phyloP scores from a whole-genome alignment of 2,329 filamentous ascomycete species.

The Arthrobotrys musiformis region DNA sequence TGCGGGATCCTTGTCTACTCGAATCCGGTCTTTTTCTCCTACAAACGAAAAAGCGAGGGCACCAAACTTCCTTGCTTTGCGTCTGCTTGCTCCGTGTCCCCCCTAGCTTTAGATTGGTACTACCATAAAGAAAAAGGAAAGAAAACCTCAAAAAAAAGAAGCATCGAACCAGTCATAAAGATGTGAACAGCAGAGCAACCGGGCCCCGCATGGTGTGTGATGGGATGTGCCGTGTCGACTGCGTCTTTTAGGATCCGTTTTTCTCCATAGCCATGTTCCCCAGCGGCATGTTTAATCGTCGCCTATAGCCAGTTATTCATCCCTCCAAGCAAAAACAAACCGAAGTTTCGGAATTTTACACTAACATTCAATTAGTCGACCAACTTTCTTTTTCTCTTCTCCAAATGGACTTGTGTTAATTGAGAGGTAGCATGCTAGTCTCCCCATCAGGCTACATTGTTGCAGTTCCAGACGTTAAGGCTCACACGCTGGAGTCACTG shows the following conservation, averaged over 20 bases:
- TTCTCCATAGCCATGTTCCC: neutral
- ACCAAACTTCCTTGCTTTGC: constrained; percentile 15
- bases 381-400: neutral
- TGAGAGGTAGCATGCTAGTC: constrained; percentile 20
- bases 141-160: neutral
- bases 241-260: constrained; percentile 41
- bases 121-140: neutral
- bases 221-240: constrained; percentile 13
- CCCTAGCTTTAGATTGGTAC: too few relatives aligned
- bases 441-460: constrained; percentile 29
- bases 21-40: neutral
- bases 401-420: neutral
- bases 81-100: neutral
- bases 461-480: constrained; percentile 23
- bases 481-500: constrained; percentile 43
- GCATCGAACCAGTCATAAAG: constrained; percentile 22
- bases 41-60: neutral
- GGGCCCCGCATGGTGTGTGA: neutral
- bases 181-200: constrained; percentile 38
- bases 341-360: neutral
- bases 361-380: constrained; percentile 1
- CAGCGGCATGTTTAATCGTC: too few relatives aligned
- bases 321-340: neutral
- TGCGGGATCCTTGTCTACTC: constrained; percentile 35
- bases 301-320: too few relatives aligned